Conservation (phyloP, 768 basidiomycete genomes). For the Termitomyces sp. region DNA sequence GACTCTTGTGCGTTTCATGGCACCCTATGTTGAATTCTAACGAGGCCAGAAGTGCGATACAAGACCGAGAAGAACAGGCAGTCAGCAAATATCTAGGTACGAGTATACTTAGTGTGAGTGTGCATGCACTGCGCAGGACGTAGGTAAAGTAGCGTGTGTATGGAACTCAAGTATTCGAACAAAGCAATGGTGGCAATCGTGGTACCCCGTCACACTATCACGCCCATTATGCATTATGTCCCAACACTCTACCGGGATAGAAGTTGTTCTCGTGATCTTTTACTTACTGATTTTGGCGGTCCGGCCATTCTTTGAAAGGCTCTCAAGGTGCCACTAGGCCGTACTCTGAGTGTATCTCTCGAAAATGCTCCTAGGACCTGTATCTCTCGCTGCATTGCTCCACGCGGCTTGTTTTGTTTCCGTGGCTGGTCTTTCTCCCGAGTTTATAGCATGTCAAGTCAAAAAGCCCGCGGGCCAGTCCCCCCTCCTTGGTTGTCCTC, state of each 20-base stretch:
- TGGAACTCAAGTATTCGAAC: too few relatives aligned
- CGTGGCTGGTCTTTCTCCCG: conserved; percentile 36
- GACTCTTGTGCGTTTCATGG: background rate
- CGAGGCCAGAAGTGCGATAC: too few relatives aligned
- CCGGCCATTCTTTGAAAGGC: background rate
- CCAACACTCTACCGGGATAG: background rate
- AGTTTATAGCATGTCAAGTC: conserved; percentile 45
- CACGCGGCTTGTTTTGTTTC: background rate
- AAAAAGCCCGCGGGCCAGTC: conserved; percentile 37
- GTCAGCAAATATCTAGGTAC: too few relatives aligned
- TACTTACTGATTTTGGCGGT: background rate
- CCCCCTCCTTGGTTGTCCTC: conserved; percentile 49
- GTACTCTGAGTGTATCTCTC: background rate
- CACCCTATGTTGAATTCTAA: too few relatives aligned
- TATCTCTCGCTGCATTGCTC: background rate
- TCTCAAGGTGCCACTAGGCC: background rate
- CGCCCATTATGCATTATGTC: too few relatives aligned
- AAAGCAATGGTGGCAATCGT: too few relatives aligned
- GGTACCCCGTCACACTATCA: too few relatives aligned
- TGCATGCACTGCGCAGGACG: too few relatives aligned
- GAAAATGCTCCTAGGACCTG: background rate
- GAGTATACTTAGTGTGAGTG: too few relatives aligned
- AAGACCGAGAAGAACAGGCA: too few relatives aligned
- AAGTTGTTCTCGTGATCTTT: conserved; percentile 2
- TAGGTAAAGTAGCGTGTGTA: too few relatives aligned